A percentile compares a stretch with the other conserved stretches of the same genome.
phyloP scores from a whole-genome alignment of 441 rosid genomes.

The Aquilaria agallochum region DNA sequence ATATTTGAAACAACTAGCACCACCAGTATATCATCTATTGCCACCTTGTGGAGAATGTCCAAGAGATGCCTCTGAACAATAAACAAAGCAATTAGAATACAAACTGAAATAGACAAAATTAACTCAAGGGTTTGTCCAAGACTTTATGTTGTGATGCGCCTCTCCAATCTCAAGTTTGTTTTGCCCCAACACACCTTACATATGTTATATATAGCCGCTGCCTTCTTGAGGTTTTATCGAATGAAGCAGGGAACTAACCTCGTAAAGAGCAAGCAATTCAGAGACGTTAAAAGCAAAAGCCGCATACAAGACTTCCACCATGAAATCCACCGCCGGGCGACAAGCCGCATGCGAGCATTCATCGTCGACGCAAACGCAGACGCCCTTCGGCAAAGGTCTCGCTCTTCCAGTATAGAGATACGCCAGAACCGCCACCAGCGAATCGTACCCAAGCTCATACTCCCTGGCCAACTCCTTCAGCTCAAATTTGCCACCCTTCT shows the following conservation, averaged over 20 bases:
- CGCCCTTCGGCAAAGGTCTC: slow-evolving; percentile 39
- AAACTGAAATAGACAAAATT: neutral
- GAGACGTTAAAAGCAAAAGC: slow-evolving; percentile 63
- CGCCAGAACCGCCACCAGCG: slow-evolving; percentile 52
- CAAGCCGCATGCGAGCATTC: slow-evolving; percentile 69
- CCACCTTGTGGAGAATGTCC: slow-evolving; percentile 57
- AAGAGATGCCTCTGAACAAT: slow-evolving; percentile 50
- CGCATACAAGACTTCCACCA: slow-evolving; percentile 66
- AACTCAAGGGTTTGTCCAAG: no score
- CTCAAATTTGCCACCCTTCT: slow-evolving; percentile 34
- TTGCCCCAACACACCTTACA: no score
- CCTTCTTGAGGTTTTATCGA: no score
- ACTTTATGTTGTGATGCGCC: no score
- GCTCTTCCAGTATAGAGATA: slow-evolving; percentile 74
- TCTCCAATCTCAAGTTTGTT: no score
- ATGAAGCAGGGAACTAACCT: slow-evolving; percentile 31
- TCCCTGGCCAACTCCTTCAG: slow-evolving; percentile 57
- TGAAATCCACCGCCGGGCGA: slow-evolving; percentile 63
- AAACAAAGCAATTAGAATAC: neutral
- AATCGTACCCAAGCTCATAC: slow-evolving; percentile 47
- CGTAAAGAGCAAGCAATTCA: slow-evolving; percentile 58
- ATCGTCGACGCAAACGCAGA: slow-evolving; percentile 63
- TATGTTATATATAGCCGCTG: no score
- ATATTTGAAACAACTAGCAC: slow-evolving; percentile 47
- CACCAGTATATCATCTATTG: slow-evolving; percentile 51